A percentile compares a stretch with the other conserved stretches of the same genome.
These are phyloP conservation scores for Xerocomus spinulosus DNA, from an alignment of 768 basidiomycete species.

Conservation along the genomic window DNA sequence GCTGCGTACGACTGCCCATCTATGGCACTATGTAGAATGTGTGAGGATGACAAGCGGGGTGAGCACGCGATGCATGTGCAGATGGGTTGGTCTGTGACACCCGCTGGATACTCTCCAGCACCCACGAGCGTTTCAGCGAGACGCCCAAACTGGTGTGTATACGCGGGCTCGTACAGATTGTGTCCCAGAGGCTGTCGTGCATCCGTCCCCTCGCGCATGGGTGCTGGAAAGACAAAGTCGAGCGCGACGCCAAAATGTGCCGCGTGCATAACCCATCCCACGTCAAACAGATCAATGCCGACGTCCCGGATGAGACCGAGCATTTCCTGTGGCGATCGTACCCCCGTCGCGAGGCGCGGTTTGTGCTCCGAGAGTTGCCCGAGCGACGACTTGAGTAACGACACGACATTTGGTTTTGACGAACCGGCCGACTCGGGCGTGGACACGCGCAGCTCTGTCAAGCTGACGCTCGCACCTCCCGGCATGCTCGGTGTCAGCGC, in stretches of 20 bases:
- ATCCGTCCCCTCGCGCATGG: slow-evolving; percentile 1
- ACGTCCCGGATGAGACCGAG: slow-evolving; percentile 57
- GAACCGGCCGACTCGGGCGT: background rate
- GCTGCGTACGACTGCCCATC: slow-evolving; percentile 31
- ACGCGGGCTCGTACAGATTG: slow-evolving; percentile 60
- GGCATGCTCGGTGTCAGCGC: slow-evolving; percentile 5
- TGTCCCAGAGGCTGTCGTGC: slow-evolving; percentile 48
- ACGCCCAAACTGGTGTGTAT: slow-evolving; percentile 56
- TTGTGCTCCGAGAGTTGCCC: slow-evolving; percentile 48
- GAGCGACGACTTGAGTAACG: slow-evolving; percentile 60
- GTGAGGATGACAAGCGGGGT: slow-evolving; percentile 34
- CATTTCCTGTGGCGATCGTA: slow-evolving; percentile 68
- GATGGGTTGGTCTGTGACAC: background rate
- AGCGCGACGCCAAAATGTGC: slow-evolving; percentile 70
- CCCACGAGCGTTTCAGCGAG: slow-evolving; percentile 40
- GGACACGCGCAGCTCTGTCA: background rate
- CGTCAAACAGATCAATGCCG: slow-evolving; percentile 76
- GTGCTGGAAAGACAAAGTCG: slow-evolving; percentile 70
- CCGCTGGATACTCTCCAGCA: slow-evolving; percentile 4
- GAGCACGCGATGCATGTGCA: slow-evolving; percentile 60
- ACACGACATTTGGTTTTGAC: slow-evolving; percentile 19
- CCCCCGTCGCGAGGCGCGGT: slow-evolving; percentile 56
- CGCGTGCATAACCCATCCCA: slow-evolving; percentile 62
- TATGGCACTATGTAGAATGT: slow-evolving; percentile 42
- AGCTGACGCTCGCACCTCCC: background rate